These are phyloP conservation scores for Penicillium robsamsonii DNA, from an alignment of 495 filamentous ascomycete genomes.

Conservation along the genomic window DNA sequence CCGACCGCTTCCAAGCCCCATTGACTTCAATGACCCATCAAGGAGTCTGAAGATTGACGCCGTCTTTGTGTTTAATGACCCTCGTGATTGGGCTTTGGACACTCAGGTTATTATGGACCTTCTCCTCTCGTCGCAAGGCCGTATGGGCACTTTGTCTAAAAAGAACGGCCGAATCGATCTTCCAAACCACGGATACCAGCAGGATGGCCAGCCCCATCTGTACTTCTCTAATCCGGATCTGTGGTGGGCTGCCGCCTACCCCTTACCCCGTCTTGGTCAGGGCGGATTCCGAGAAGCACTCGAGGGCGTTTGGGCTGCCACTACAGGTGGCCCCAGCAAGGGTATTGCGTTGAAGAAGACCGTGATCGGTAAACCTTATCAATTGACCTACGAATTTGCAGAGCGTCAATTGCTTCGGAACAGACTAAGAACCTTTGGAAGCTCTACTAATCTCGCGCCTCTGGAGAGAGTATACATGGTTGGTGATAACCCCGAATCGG, in stretches of 20 bases:
- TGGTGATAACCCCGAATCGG: conserved; percentile 93
- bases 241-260: conserved; percentile 79
- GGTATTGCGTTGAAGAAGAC: conserved; percentile 60
- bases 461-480: conserved; percentile 86
- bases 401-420: conserved; percentile 67
- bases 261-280: conserved; percentile 86
- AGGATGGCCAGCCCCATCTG: conserved; percentile 73
- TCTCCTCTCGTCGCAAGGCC: conserved; percentile 68
- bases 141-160: conserved; percentile 72
- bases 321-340: conserved; percentile 58
- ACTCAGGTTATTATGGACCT: conserved; percentile 77
- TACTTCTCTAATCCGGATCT: conserved; percentile 92
- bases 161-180: conserved; percentile 53
- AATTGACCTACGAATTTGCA: conserved; percentile 77
- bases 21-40: conserved; percentile 36
- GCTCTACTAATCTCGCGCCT: conserved; percentile 31
- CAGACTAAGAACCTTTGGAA: conserved; percentile 46
- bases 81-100: conserved; percentile 92
- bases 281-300: conserved; percentile 85
- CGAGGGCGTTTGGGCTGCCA: conserved; percentile 69
- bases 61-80: conserved; percentile 86
- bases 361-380: conserved; percentile 81
- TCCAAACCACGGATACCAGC: conserved; percentile 72
- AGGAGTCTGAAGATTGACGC: conserved; percentile 71
- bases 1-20: conserved; percentile 52